These are phyloP conservation scores for Colletotrichum coccodes DNA, from an alignment of 2,329 filamentous ascomycete species.

Conservation along the genomic window DNA sequence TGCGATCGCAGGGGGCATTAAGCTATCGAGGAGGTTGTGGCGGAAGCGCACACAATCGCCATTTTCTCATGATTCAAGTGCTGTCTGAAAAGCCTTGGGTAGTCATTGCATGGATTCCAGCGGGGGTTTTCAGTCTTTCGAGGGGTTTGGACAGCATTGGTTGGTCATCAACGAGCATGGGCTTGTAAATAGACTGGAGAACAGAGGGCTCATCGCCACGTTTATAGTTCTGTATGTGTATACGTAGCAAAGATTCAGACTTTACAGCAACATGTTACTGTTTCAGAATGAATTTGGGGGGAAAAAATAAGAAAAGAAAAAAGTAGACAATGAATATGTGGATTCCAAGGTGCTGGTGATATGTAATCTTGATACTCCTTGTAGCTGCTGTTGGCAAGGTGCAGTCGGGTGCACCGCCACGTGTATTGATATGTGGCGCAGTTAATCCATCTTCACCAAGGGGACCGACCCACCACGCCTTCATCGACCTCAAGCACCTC, in stretches of 20 bases:
- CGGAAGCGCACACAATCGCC: conserved; percentile 1
- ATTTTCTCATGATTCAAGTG: background rate
- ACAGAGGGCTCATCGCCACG: conserved; percentile 31
- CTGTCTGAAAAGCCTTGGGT: conserved; percentile 28
- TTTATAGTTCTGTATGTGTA: conserved; percentile 26
- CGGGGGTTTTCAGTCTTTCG: conserved; percentile 12
- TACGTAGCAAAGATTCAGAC: conserved; percentile 2
- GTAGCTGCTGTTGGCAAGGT: background rate
- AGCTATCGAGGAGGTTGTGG: background rate
- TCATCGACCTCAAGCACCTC: background rate
- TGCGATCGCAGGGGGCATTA: conserved; percentile 54
- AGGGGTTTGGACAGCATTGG: conserved; percentile 21
- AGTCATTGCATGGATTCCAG: conserved; percentile 31
- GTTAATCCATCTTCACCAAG: background rate
- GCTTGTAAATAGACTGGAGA: conserved; percentile 33
- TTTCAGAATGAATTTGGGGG: background rate
- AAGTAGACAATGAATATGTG: background rate
- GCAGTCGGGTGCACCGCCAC: conserved; percentile 11
- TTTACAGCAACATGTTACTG: background rate
- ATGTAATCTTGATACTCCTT: background rate
- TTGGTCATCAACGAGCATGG: conserved; percentile 14
- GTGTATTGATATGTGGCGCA: conserved; percentile 8
- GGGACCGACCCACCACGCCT: conserved; percentile 5
- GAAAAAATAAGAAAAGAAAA: no score
- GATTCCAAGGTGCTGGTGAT: background rate